Evolutionary conservation across 306 rosid species (phyloP), one percentile per base, ranked within the genome.

Genomic region (Pterocarpus macrocarpus): DNA sequence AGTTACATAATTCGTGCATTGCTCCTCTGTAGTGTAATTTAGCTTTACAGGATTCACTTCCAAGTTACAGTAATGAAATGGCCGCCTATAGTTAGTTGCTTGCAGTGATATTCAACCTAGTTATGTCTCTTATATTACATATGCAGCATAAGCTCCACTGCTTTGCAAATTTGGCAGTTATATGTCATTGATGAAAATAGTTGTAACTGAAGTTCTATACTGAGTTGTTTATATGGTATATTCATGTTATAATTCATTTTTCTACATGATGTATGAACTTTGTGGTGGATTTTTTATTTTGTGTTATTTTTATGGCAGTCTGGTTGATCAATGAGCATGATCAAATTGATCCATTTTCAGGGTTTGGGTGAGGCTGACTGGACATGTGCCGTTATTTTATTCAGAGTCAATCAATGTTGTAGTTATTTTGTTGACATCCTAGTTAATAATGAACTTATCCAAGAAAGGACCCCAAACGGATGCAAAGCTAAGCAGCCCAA

Each of bases 361-460:
- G 97, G 45, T 90, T 90, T 88, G 97, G 97, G 43, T 90, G 92
- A 92, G 64, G 84, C 88, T 85, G 66, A n/a, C 71, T 55, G 80
- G 82, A 43, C 32, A 30, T 39, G 73, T 73, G 86, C 71, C 33
- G n/a, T 28, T 78, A 39, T 45, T 30, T 32, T 13, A 13, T 75
- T 33, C 56, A 12, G 59, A 57, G 32, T 50, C 28, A 30, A 49
- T 73, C 69, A 63, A 15, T 75, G 57, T 61, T 16, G 45, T 62
- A 70, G 77, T 71, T 63, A 49, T 62, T 76, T 73, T 70, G 35
- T 82, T 76, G 79, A 65, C 35, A 87, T 73, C 22, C 74, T 45
- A 44, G 88, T 80, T 64, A 89, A 88, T 87, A 81, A 92, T 92
- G 97, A 91, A 78, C 88, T 83, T 91, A 71, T 87, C 94, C 74